phyloP scores from a whole-genome alignment of 106 monocot species.

The Dioscorea zingiberensis region DNA sequence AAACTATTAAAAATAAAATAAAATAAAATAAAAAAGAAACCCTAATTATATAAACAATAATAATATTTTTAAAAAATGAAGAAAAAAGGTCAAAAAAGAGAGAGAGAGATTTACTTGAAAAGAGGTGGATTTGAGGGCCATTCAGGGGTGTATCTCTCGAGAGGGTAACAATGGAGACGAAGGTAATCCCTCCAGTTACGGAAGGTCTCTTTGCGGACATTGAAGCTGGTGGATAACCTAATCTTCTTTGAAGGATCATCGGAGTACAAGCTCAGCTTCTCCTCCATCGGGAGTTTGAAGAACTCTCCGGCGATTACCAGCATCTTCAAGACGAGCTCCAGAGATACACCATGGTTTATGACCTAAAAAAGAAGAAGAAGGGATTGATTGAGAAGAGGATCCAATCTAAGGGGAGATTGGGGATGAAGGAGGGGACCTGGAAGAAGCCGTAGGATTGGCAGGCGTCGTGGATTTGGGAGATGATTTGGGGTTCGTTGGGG shows the following conservation, averaged over 20 bases:
- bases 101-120: background rate
- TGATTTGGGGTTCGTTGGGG: background rate
- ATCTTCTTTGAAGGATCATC: slow-evolving; percentile 4
- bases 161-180: slow-evolving; percentile 13
- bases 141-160: slow-evolving; percentile 1
- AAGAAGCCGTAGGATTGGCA: slow-evolving; percentile 7
- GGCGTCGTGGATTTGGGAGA: background rate
- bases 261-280: slow-evolving; percentile 8
- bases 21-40: too few species aligned
- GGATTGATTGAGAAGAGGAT: too few species aligned
- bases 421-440: background rate
- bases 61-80: too few species aligned
- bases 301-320: background rate
- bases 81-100: too few species aligned
- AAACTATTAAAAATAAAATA: too few species aligned
- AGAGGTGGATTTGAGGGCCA: slow-evolving; percentile 28
- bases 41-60: too few species aligned
- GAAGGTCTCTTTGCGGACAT: slow-evolving; percentile 1
- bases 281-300: slow-evolving; percentile 2
- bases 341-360: slow-evolving; percentile 2
- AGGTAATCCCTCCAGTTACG: slow-evolving; percentile 13
- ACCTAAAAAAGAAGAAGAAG: slow-evolving; percentile 1
- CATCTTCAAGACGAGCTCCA: background rate
- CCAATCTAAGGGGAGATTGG: too few species aligned
- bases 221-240: slow-evolving; percentile 10